Percentiles rank a stretch among this genome's conserved stretches.
phyloP scores from a whole-genome alignment of 2,329 filamentous ascomycete genomes.

The Diaporthe destruens region DNA sequence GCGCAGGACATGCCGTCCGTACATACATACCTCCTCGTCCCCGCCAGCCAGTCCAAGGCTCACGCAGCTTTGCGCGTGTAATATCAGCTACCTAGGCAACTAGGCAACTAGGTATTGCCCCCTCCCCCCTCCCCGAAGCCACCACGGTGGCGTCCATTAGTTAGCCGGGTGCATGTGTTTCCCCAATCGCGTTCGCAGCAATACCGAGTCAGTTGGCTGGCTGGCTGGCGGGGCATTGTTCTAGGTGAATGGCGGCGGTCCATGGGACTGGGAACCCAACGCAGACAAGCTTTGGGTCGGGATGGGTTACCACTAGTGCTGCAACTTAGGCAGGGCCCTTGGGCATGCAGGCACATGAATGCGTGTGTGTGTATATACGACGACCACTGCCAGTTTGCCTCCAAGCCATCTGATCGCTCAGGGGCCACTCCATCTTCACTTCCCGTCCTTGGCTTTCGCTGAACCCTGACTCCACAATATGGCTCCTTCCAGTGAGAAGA shows the following conservation, averaged over 20 bases:
- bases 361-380: not conserved
- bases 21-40: not conserved
- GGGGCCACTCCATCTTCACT: slow-evolving; percentile 9
- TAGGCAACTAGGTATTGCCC: too few relatives aligned
- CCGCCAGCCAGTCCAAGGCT: not conserved
- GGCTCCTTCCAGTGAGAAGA: slow-evolving; percentile 34
- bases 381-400: not conserved
- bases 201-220: not conserved
- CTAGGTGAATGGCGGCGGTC: not conserved
- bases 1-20: not conserved
- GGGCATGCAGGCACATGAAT: not conserved
- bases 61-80: not conserved
- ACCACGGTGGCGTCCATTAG: not conserved
- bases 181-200: not conserved
- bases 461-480: not conserved
- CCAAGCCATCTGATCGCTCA: not conserved
- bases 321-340: not conserved
- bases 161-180: not conserved
- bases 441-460: not conserved
- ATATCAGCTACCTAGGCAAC: too few relatives aligned
- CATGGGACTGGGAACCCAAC: not conserved
- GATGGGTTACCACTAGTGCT: slow-evolving; percentile 4
- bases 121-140: not conserved
- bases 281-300: slow-evolving; percentile 21
- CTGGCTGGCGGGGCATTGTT: too few relatives aligned